Percentiles rank a stretch among this genome's conserved stretches.
phyloP scores from a whole-genome alignment of 192 early-diverging fungal species.

The Coemansia sp. region DNA sequence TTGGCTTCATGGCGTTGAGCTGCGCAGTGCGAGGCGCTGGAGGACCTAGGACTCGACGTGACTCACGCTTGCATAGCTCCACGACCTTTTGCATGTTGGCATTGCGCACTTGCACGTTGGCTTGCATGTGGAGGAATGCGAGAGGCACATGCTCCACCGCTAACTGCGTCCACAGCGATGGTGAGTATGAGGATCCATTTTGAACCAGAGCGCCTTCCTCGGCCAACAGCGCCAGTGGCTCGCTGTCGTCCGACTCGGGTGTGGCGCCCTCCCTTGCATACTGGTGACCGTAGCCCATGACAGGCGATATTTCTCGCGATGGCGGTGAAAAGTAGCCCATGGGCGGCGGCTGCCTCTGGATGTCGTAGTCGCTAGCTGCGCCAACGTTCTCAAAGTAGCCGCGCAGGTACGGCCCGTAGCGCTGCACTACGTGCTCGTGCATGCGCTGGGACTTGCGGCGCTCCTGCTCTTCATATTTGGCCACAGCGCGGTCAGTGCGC shows the following conservation, averaged over 20 bases:
- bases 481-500: conserved; percentile 48
- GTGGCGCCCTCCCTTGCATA: conserved; percentile 11
- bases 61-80: conserved; percentile 75
- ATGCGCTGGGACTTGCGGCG: conserved; percentile 54
- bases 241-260: conserved; percentile 32
- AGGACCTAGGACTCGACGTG: conserved; percentile 63
- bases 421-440: conserved; percentile 50
- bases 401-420: conserved; percentile 49
- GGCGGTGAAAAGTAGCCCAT: conserved; percentile 56
- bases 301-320: conserved; percentile 21
- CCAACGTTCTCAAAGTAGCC: conserved; percentile 41
- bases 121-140: conserved; percentile 48
- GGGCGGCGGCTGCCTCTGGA: conserved; percentile 21
- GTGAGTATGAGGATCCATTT: neutral
- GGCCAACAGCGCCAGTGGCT: conserved; percentile 19
- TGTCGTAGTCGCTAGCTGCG: conserved; percentile 15
- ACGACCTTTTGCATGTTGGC: conserved; percentile 73
- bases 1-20: conserved; percentile 42
- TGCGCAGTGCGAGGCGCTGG: conserved; percentile 37
- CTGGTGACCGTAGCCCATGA: neutral
- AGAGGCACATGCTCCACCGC: conserved; percentile 49
- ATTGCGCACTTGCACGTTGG: conserved; percentile 42
- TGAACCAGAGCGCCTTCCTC: conserved; percentile 18
- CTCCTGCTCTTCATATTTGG: conserved; percentile 46
- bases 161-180: conserved; percentile 28